Evolutionary conservation across 495 filamentous ascomycete genomes (phyloP).

Genomic region (Aspergillus campestris): DNA sequence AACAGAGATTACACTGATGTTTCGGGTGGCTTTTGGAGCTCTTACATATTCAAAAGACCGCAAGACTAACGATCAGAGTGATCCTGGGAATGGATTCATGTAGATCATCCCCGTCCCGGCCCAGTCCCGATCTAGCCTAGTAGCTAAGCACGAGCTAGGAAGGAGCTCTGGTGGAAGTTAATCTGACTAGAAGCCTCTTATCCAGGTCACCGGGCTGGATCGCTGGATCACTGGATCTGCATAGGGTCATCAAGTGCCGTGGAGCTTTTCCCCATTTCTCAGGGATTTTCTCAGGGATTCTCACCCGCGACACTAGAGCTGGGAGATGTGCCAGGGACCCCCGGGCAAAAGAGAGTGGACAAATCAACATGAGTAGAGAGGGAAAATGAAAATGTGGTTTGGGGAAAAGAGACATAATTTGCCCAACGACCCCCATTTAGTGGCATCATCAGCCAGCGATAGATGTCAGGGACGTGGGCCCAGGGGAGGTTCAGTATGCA

Average conservation of each 20-base stretch:
- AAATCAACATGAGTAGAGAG: too few relatives aligned
- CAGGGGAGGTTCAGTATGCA: conserved; percentile 7
- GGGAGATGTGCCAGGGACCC: too few relatives aligned
- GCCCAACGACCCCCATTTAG: too few relatives aligned
- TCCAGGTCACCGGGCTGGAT: conserved; percentile 9
- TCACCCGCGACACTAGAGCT: too few relatives aligned
- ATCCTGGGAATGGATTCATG: neutral
- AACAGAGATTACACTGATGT: conserved; percentile 10
- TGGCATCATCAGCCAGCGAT: too few relatives aligned
- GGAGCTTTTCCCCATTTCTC: neutral
- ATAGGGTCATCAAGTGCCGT: conserved; percentile 3
- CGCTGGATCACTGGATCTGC: conserved; percentile 6
- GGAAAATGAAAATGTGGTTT: too few relatives aligned
- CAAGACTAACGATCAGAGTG: neutral
- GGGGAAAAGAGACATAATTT: too few relatives aligned
- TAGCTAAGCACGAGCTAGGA: conserved; percentile 4
- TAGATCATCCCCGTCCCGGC: conserved; percentile 3
- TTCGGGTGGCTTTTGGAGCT: conserved; percentile 7
- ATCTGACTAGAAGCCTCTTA: conserved; percentile 5
- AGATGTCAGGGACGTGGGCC: neutral
- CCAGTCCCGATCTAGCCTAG: conserved; percentile 4
- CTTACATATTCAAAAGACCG: neutral
- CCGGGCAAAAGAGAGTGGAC: too few relatives aligned
- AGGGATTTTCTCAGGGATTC: too few relatives aligned
- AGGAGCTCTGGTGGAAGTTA: conserved; percentile 6